phyloP scores from a whole-genome alignment of 176 grass and related monocot species.

The Oryza punctata region DNA sequence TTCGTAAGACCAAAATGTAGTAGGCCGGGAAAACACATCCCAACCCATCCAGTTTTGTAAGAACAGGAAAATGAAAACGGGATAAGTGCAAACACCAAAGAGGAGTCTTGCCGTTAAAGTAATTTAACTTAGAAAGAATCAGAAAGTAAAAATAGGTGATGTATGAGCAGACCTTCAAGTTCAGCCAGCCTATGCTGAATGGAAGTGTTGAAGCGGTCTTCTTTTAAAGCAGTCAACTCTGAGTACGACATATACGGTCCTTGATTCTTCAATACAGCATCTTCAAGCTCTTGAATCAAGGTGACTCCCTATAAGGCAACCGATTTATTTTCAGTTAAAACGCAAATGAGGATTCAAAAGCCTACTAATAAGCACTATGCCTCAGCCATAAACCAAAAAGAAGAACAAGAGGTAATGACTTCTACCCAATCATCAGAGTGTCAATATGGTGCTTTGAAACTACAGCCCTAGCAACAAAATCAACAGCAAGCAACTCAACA shows the following conservation, averaged over 20 bases:
- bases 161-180: conserved; percentile 88
- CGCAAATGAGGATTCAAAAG: not conserved
- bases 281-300: conserved; percentile 87
- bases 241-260: conserved; percentile 58
- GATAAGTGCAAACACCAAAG: conserved; percentile 10
- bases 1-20: not conserved
- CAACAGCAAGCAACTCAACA: not conserved
- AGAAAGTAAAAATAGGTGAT: conserved; percentile 35
- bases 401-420: not conserved
- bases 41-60: conserved; percentile 7
- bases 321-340: conserved; percentile 32
- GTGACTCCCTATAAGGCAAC: conserved; percentile 45
- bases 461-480: conserved; percentile 1
- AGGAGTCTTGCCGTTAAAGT: conserved; percentile 22
- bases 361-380: conserved; percentile 9
- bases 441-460: not conserved
- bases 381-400: conserved; percentile 13
- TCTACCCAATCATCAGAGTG: conserved; percentile 1
- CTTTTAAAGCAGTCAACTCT: conserved; percentile 63
- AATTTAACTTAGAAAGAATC: conserved; percentile 11
- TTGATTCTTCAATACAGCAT: conserved; percentile 68
- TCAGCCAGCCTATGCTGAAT: conserved; percentile 84
- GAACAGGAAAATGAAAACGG: conserved; percentile 1
- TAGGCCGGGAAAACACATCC: not conserved
- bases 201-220: conserved; percentile 72